Percentiles rank a stretch among this genome's conserved stretches.
phyloP scores from a whole-genome alignment of 1,284 basidiomycete species.

The Fomitopsis palustris region DNA sequence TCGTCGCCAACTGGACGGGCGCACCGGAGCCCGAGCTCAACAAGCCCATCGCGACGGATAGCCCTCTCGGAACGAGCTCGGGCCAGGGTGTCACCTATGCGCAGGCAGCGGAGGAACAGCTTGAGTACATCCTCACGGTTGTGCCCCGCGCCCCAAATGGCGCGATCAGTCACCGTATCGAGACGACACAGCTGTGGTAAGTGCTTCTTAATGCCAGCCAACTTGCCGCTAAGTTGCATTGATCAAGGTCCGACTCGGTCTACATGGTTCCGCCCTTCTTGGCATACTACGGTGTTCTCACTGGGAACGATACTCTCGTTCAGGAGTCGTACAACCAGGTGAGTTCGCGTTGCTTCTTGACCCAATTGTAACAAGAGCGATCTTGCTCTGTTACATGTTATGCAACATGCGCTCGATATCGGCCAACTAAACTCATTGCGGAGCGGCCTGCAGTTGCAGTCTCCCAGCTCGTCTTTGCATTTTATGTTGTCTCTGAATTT shows the following conservation, averaged over 20 bases:
- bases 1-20: conserved; percentile 75
- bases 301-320: conserved; percentile 65
- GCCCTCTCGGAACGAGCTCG: not conserved
- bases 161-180: conserved; percentile 76
- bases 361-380: not conserved
- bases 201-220: conserved; percentile 12
- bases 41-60: not conserved
- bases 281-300: conserved; percentile 81
- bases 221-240: not conserved
- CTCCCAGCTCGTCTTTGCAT: no score
- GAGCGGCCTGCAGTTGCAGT: no score
- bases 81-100: conserved; percentile 51
- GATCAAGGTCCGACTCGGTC: conserved; percentile 65
- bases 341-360: not conserved
- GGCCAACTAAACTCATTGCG: no score
- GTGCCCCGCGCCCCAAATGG: conserved; percentile 73
- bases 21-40: conserved; percentile 21
- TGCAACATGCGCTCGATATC: no score
- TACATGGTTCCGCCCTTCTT: conserved; percentile 94
- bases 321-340: conserved; percentile 70
- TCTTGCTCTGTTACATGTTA: no score
- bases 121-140: conserved; percentile 63
- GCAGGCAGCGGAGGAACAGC: conserved; percentile 65
- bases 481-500: not conserved
- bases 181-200: conserved; percentile 69